Percentiles rank a stretch among this genome's conserved stretches.
Conservation (phyloP, 1,284 basidiomycete genomes). For the Moesziomyces antarcticus region DNA sequence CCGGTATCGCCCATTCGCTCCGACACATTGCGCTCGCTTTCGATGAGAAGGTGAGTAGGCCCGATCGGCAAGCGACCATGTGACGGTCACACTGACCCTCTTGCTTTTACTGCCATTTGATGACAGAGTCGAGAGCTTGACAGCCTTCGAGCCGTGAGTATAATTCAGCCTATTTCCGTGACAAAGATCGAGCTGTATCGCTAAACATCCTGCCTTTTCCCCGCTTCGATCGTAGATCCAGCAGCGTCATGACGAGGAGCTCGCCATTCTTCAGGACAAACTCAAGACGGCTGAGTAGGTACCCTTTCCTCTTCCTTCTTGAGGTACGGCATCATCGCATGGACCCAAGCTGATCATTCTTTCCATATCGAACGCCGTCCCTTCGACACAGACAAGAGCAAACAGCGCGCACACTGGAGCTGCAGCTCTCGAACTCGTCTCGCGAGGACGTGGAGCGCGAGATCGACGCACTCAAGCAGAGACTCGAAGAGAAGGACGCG, state of each 20-base stretch:
- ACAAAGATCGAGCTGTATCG: conserved; percentile 13
- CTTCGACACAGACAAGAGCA: conserved; percentile 6
- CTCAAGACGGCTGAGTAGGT: neutral
- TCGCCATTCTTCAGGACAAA: neutral
- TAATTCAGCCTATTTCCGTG: too few relatives aligned
- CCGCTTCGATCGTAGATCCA: neutral
- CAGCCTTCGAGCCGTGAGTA: conserved; percentile 21
- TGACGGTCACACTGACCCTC: neutral
- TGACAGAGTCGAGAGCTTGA: conserved; percentile 37
- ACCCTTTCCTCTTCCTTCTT: neutral
- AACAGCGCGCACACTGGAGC: conserved; percentile 3
- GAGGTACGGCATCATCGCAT: too few relatives aligned
- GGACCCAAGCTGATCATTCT: too few relatives aligned
- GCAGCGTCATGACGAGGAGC: neutral
- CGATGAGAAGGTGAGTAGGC: conserved; percentile 32
- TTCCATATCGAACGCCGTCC: too few relatives aligned
- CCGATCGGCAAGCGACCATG: neutral
- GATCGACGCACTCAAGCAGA: conserved; percentile 8
- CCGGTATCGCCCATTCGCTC: conserved; percentile 28
- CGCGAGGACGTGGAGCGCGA: conserved; percentile 4
- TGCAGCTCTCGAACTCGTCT: conserved; percentile 6
- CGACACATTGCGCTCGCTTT: conserved; percentile 37
- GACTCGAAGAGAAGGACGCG: conserved; percentile 23
- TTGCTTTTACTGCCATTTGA: too few relatives aligned
- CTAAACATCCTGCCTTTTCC: too few relatives aligned